A percentile compares a stretch with the other conserved stretches of the same genome.
Evolutionary conservation across 768 basidiomycete species (phyloP).

Genomic region (Coprinellus aureogranulatus): DNA sequence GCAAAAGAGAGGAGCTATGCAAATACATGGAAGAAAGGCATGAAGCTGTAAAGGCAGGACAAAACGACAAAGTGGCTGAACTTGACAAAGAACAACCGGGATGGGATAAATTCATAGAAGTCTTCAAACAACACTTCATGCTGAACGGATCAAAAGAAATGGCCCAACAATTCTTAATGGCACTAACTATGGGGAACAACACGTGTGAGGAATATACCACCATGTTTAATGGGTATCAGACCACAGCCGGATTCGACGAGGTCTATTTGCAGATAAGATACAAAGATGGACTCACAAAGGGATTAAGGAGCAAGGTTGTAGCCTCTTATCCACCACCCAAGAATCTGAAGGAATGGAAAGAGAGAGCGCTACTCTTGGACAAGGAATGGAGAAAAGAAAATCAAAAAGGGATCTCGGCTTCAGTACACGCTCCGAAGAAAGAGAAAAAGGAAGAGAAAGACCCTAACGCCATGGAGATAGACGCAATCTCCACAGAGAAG

Average conservation of each 20-base stretch:
- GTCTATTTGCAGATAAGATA: neutral
- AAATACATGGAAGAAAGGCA: neutral
- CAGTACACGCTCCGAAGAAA: neutral
- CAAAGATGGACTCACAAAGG: neutral
- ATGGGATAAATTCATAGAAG: neutral
- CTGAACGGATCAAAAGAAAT: neutral
- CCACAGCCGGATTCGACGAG: neutral
- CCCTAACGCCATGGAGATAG: slow-evolving; percentile 3
- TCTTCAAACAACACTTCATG: neutral
- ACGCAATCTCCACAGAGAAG: neutral
- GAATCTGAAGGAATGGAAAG: neutral
- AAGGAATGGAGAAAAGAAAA: neutral
- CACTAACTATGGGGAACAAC: neutral
- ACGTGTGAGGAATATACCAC: neutral
- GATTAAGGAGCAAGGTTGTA: neutral
- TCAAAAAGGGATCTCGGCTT: neutral
- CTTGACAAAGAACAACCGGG: no score
- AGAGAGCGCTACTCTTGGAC: neutral
- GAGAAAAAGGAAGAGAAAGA: slow-evolving; percentile 7
- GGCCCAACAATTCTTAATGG: neutral
- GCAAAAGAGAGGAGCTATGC: neutral
- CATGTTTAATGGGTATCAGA: neutral
- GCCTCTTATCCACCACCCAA: neutral
- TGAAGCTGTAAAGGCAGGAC: neutral
- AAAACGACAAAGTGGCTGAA: neutral